Evolutionary conservation across 768 basidiomycete genomes (phyloP).

Genomic region (Pholiota microspora): DNA sequence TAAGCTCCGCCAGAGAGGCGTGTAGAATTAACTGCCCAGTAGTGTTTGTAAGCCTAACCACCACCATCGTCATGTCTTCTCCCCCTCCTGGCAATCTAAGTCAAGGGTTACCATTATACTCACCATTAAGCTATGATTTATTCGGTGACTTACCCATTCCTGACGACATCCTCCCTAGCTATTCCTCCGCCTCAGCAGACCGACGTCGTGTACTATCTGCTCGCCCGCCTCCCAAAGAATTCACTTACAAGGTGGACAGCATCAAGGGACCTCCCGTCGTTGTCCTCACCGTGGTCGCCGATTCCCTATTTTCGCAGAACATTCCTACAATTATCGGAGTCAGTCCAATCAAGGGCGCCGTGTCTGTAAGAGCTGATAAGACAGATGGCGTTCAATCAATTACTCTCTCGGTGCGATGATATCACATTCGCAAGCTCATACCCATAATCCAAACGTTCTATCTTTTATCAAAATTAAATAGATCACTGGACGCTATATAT

Average conservation of each 20-base stretch:
- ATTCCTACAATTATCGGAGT: background rate
- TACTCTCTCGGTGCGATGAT: background rate
- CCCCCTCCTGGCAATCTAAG: background rate
- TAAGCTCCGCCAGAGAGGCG: background rate
- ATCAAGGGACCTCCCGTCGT: background rate
- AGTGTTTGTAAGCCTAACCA: background rate
- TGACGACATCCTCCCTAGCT: background rate
- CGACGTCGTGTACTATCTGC: background rate
- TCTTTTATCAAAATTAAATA: background rate
- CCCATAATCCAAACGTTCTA: background rate
- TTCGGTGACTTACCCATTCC: background rate
- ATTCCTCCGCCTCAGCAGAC: background rate
- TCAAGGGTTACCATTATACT: background rate
- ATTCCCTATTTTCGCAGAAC: background rate
- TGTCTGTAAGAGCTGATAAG: background rate
- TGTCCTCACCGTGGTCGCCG: background rate
- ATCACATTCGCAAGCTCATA: background rate
- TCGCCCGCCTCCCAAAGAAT: background rate
- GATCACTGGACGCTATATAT: background rate
- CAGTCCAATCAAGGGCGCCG: background rate
- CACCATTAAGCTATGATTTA: background rate
- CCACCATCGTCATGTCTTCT: background rate
- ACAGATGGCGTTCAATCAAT: background rate
- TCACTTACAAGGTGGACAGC: background rate
- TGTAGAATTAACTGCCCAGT: background rate